A percentile compares a stretch with the other conserved stretches of the same genome.
These are phyloP conservation scores for Aspergillus sp. DNA, from an alignment of 2,329 filamentous ascomycete species.

Conservation along the genomic window DNA sequence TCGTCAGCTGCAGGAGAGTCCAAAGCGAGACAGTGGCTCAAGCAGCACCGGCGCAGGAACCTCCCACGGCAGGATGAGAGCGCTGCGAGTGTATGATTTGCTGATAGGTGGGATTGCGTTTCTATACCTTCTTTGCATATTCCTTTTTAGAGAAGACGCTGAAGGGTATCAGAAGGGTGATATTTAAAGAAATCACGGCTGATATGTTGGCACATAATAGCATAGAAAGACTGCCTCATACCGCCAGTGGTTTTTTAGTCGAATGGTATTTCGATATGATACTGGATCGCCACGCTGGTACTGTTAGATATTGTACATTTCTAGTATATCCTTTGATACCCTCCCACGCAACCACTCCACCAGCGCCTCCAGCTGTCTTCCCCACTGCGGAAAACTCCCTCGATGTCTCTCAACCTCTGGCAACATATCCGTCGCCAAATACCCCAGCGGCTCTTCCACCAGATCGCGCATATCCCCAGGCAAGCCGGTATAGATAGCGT, in stretches of 20 bases:
- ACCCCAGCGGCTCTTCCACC: slow-evolving; percentile 29
- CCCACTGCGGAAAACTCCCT: background rate
- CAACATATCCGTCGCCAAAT: slow-evolving; percentile 2
- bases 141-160: too few relatives aligned
- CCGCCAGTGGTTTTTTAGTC: too few relatives aligned
- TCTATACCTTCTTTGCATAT: too few relatives aligned
- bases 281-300: too few relatives aligned
- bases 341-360: background rate
- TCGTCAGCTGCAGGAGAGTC: background rate
- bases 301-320: background rate
- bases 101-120: too few relatives aligned
- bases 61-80: background rate
- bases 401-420: background rate
- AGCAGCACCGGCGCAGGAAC: background rate
- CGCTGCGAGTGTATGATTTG: too few relatives aligned
- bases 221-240: too few relatives aligned
- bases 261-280: too few relatives aligned
- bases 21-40: background rate
- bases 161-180: too few relatives aligned
- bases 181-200: too few relatives aligned
- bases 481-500: slow-evolving; percentile 35
- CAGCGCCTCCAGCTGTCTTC: background rate
- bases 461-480: slow-evolving; percentile 33
- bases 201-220: too few relatives aligned
- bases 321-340: background rate